Evolutionary conservation across 2,329 filamentous ascomycete genomes (phyloP).

Genomic region (Neofusicoccum cordaticola): DNA sequence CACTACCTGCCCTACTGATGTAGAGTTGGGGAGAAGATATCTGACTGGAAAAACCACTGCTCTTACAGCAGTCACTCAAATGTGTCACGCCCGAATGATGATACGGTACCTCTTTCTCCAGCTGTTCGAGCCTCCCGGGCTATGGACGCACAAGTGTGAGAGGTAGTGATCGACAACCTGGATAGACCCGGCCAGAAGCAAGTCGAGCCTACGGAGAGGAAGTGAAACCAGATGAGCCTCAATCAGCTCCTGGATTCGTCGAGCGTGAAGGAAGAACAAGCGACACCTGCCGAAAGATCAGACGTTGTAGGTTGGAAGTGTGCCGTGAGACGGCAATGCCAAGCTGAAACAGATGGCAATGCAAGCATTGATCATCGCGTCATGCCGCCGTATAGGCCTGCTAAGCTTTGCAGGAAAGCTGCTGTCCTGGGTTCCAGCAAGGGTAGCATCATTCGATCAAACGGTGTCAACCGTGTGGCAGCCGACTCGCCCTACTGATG

Average conservation of each 20-base stretch:
- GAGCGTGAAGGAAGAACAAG: neutral
- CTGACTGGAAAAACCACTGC: too few relatives aligned
- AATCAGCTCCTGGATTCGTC: neutral
- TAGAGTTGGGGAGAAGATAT: too few relatives aligned
- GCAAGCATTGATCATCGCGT: neutral
- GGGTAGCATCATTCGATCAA: neutral
- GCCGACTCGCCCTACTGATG: neutral
- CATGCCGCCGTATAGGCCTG: neutral
- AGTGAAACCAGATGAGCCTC: neutral
- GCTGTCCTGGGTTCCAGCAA: neutral
- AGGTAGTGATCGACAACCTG: too few relatives aligned
- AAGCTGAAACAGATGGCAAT: neutral
- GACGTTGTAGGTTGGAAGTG: neutral
- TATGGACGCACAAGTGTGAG: too few relatives aligned
- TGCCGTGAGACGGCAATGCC: neutral
- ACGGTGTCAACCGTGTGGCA: neutral
- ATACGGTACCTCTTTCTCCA: too few relatives aligned
- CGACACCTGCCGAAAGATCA: too few relatives aligned
- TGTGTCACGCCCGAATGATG: too few relatives aligned
- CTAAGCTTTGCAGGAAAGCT: neutral
- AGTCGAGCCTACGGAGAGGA: neutral
- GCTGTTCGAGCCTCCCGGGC: too few relatives aligned
- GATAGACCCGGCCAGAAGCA: neutral
- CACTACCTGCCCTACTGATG: too few relatives aligned
- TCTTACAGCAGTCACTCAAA: too few relatives aligned